Evolutionary conservation across 208 protist species (phyloP).

Genomic region (Leptomonas pyrrhocoris): DNA sequence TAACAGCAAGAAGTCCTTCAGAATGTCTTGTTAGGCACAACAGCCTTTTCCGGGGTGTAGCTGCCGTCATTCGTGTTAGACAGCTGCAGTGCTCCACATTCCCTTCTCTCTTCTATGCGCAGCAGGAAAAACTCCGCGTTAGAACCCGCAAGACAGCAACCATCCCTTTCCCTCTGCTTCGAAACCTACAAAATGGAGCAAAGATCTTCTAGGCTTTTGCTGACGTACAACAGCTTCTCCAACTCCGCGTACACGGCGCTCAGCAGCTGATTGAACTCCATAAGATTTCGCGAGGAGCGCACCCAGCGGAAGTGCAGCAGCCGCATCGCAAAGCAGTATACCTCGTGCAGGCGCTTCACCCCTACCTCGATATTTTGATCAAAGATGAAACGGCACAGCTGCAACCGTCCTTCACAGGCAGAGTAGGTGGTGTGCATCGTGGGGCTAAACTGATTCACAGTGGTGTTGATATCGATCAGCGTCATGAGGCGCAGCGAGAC

Average conservation of each 20-base stretch:
- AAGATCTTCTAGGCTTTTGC: slow-evolving; percentile 46
- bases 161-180: too few species aligned
- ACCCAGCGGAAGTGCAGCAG: slow-evolving; percentile 53
- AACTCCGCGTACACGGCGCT: slow-evolving; percentile 39
- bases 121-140: too few species aligned
- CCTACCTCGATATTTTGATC: slow-evolving; percentile 34
- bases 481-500: slow-evolving; percentile 72
- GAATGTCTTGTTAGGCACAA: too few species aligned
- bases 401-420: slow-evolving; percentile 21
- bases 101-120: too few species aligned
- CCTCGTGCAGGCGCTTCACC: slow-evolving; percentile 47
- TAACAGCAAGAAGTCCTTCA: too few species aligned
- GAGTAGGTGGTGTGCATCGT: slow-evolving; percentile 40
- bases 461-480: slow-evolving; percentile 40
- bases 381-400: slow-evolving; percentile 49
- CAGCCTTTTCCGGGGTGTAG: too few species aligned
- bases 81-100: too few species aligned
- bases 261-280: slow-evolving; percentile 67
- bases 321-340: slow-evolving; percentile 65
- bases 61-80: too few species aligned
- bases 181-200: slow-evolving; percentile 21
- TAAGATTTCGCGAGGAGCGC: slow-evolving; percentile 56
- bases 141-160: too few species aligned
- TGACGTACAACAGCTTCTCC: slow-evolving; percentile 42
- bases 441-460: slow-evolving; percentile 40